phyloP scores from a whole-genome alignment of 2,329 filamentous ascomycete genomes.

The Aureobasidium melanogenum region DNA sequence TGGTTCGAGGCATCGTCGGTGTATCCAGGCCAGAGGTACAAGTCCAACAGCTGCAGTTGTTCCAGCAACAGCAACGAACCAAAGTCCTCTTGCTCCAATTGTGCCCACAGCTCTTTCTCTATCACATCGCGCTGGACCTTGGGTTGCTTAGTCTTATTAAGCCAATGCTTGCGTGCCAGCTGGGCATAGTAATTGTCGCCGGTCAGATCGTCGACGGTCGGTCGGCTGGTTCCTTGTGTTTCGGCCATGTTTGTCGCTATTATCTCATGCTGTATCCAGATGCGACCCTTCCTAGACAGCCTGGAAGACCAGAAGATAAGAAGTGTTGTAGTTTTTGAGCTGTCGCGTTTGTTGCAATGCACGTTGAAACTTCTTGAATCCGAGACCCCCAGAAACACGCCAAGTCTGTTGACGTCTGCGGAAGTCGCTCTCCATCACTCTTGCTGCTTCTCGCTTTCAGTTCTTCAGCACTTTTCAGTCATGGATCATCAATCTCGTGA shows the following conservation, averaged over 20 bases:
- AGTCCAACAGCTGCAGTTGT: slow-evolving; percentile 82
- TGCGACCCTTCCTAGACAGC: background rate
- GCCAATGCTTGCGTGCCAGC: slow-evolving; percentile 78
- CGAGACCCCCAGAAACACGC: background rate
- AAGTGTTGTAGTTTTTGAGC: background rate
- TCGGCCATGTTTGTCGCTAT: slow-evolving; percentile 8
- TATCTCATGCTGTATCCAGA: slow-evolving; percentile 6
- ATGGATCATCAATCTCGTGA: background rate
- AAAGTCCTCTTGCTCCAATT: slow-evolving; percentile 73
- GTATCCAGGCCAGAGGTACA: slow-evolving; percentile 93
- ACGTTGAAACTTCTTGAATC: slow-evolving; percentile 5
- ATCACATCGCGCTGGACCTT: slow-evolving; percentile 74
- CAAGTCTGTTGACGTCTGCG: slow-evolving; percentile 1
- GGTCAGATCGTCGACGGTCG: slow-evolving; percentile 60
- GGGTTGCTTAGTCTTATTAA: slow-evolving; percentile 53
- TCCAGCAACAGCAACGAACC: slow-evolving; percentile 73
- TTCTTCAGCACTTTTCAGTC: background rate
- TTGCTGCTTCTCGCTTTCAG: background rate
- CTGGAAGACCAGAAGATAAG: background rate
- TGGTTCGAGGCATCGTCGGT: slow-evolving; percentile 81
- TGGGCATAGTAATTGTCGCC: slow-evolving; percentile 57
- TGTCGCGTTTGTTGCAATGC: slow-evolving; percentile 1
- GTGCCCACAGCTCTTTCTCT: slow-evolving; percentile 83
- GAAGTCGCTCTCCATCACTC: background rate
- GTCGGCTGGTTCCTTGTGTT: slow-evolving; percentile 36